Evolutionary conservation across 352 stramenopile genomes (phyloP), one percentile per base, ranked within the genome.

Genomic region (Plasmopara muralis): DNA sequence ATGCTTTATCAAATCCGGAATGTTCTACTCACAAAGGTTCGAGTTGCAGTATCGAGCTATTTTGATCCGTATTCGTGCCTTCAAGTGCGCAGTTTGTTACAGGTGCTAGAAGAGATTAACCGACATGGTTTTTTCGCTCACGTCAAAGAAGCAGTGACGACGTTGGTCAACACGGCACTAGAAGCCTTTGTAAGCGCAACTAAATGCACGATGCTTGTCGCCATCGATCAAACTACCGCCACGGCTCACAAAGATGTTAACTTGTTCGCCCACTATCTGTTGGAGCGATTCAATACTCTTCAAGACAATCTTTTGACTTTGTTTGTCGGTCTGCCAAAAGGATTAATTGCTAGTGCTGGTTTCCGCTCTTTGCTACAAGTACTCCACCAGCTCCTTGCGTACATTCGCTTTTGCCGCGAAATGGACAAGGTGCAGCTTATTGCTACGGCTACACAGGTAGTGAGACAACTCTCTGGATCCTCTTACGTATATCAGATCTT

Each of bases 261-360:
- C 8, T 13, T 59, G 28, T 71, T 87, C 28, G 70, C 61, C 0
- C 16, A 35, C 14, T 86, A 80, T 43, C 50, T 76, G 20, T 15
- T 83, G 18, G 55, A 68, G n/a, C 57, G 68, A 18, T 83, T 89
- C 30, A 76, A 66, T 34, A 54, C 56, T n/a, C 62, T 89, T 8
- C 64, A 79, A 31, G 78, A 87, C 48, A 87, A 89, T 28, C 57
- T 77, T 16, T 51, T 86, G n/a, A 78, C 65, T 29, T 42, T 89
- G 25, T 86, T 89, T 40, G 76, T 84, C 8, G 59, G 66, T 43
- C 61, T 87, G 7, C 72, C 76, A 0, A 66, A 56, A 55, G 33
- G 48, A 55, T 15, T 34, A 1, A 35, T 54, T 43, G 20, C 54
- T 67, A 46, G 51, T 13, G 50, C 52, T 9, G 70, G 64, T 25